phyloP scores from a whole-genome alignment of 202 grass and related monocot species.

The Panicum hallii region DNA sequence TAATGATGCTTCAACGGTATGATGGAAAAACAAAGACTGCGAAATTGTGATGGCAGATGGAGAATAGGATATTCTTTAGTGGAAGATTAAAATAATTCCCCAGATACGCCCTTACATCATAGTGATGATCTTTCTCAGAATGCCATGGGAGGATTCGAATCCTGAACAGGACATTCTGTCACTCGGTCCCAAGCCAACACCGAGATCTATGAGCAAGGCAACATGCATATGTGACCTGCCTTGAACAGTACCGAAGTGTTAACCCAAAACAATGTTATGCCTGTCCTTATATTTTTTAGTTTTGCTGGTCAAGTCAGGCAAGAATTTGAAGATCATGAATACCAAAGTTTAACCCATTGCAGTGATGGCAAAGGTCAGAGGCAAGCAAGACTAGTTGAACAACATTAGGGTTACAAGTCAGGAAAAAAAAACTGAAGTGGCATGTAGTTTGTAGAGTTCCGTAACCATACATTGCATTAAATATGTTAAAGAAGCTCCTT shows the following conservation, averaged over 20 bases:
- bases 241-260: not conserved
- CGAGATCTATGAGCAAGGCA: constrained; percentile 10
- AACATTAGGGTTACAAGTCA: not conserved
- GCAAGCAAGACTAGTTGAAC: not conserved
- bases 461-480: not conserved
- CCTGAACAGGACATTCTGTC: constrained; percentile 1
- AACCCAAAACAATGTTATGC: not conserved
- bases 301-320: not conserved
- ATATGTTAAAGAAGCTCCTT: constrained; percentile 5
- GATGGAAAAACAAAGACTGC: not conserved
- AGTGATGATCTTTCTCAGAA: constrained; percentile 2
- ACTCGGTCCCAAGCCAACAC: not conserved
- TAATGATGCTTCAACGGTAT: not conserved
- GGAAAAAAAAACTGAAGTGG: not conserved
- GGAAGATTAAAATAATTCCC: not conserved
- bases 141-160: not conserved
- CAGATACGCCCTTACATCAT: not conserved
- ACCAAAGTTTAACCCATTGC: not conserved
- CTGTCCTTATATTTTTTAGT: not conserved
- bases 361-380: constrained; percentile 9
- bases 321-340: constrained; percentile 1
- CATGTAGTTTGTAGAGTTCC: not conserved
- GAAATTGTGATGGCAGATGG: not conserved
- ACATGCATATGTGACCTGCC: not conserved
- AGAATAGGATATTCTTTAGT: not conserved